Percentiles rank a stretch among this genome's conserved stretches.
Conservation (phyloP, 192 early-diverging fungal genomes). For the Linnemannia hyalina region DNA sequence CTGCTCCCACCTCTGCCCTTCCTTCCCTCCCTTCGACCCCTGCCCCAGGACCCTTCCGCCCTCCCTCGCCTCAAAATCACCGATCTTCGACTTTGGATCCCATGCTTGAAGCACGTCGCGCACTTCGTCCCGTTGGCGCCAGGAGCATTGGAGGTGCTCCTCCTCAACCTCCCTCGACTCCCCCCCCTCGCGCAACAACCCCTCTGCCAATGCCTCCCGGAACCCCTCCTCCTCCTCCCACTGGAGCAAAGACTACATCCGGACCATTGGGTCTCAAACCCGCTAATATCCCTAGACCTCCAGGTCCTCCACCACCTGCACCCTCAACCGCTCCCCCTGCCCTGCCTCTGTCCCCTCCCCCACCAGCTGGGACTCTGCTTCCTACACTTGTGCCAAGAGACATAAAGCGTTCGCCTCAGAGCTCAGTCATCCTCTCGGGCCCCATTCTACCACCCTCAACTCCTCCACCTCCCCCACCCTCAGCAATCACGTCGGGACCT, state of each 20-base stretch:
- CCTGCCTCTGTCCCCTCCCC: conserved; percentile 23
- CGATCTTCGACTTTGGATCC: conserved; percentile 39
- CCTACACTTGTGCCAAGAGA: conserved; percentile 35
- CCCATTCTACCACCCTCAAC: conserved; percentile 47
- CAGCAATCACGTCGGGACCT: background rate
- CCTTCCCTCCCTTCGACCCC: conserved; percentile 15
- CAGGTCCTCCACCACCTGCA: conserved; percentile 17
- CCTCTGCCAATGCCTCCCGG: conserved; percentile 33
- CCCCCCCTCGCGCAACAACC: conserved; percentile 33
- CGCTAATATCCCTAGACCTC: conserved; percentile 24
- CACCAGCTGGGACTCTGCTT: conserved; percentile 11
- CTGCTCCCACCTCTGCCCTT: conserved; percentile 16
- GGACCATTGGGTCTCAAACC: conserved; percentile 20
- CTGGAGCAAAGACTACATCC: conserved; percentile 13
- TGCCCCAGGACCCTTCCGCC: background rate
- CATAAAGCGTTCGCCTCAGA: conserved; percentile 42
- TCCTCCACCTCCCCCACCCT: conserved; percentile 30
- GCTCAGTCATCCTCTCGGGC: conserved; percentile 32
- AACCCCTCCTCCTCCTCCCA: conserved; percentile 19
- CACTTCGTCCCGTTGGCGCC: conserved; percentile 32
- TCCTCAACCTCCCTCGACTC: conserved; percentile 28
- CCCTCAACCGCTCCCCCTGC: conserved; percentile 20
- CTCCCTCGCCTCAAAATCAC: conserved; percentile 13
- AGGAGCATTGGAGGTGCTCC: conserved; percentile 25
- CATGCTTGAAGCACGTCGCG: conserved; percentile 35